phyloP scores from a whole-genome alignment of 2,329 filamentous ascomycete genomes.

The Neonectria sp. region DNA sequence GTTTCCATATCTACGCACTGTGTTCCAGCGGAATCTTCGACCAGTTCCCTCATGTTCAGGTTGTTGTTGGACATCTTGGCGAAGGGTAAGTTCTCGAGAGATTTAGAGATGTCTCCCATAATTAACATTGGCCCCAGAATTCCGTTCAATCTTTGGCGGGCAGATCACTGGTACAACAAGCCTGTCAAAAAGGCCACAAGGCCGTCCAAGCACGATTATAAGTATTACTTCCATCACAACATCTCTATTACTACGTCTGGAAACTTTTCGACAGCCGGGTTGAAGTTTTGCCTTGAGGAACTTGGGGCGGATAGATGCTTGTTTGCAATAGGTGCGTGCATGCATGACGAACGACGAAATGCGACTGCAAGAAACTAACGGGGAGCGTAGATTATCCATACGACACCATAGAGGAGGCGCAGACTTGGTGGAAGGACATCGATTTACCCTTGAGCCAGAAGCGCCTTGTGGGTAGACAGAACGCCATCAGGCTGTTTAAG shows the following conservation, averaged over 20 bases:
- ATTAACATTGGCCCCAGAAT: not conserved
- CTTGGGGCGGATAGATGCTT: conserved; percentile 21
- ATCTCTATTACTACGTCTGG: conserved; percentile 29
- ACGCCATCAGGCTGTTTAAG: conserved; percentile 5
- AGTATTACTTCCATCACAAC: conserved; percentile 23
- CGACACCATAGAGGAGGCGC: conserved; percentile 22
- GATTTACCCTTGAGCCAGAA: not conserved
- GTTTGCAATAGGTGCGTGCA: conserved; percentile 26
- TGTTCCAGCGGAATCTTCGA: conserved; percentile 36
- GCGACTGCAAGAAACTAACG: too few relatives aligned
- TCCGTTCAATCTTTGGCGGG: conserved; percentile 27
- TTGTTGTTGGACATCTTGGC: conserved; percentile 30
- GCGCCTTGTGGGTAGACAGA: not conserved
- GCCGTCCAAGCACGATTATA: conserved; percentile 22
- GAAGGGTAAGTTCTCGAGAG: conserved; percentile 21
- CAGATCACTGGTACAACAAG: conserved; percentile 30
- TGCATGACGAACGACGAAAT: not conserved
- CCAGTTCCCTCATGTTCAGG: conserved; percentile 3
- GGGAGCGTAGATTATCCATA: conserved; percentile 19
- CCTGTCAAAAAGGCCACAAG: conserved; percentile 7
- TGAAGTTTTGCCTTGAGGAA: conserved; percentile 25
- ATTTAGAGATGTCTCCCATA: not conserved
- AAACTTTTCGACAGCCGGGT: conserved; percentile 11
- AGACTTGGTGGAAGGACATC: conserved; percentile 26
- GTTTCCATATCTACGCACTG: conserved; percentile 29